A percentile compares a stretch with the other conserved stretches of the same genome.
Conservation (phyloP, 2,329 filamentous ascomycete species). For the Cladosporium sp. region DNA sequence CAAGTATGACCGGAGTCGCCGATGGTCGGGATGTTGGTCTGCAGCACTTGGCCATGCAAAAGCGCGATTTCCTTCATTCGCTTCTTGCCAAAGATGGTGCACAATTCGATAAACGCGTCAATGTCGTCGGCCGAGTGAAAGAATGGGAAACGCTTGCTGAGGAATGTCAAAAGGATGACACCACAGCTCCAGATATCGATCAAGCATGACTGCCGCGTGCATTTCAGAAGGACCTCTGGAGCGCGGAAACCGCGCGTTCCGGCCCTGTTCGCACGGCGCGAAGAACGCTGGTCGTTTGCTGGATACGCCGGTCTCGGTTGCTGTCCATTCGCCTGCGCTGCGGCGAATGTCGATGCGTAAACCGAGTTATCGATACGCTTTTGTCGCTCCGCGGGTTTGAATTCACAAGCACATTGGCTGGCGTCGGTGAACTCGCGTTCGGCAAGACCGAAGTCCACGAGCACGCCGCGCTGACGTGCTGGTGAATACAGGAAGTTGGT, state of each 20-base stretch:
- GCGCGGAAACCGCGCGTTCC: slow-evolving; percentile 94
- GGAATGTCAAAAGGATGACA: slow-evolving; percentile 91
- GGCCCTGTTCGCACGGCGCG: slow-evolving; percentile 84
- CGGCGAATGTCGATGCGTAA: slow-evolving; percentile 50
- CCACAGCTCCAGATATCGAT: slow-evolving; percentile 97
- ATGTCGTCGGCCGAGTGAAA: slow-evolving; percentile 99
- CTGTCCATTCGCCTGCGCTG: slow-evolving; percentile 19
- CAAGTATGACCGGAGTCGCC: slow-evolving; percentile 77
- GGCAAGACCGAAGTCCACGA: slow-evolving; percentile 98
- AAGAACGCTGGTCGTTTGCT: slow-evolving; percentile 81
- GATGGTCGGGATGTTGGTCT: slow-evolving; percentile 88
- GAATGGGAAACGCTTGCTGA: slow-evolving; percentile 90
- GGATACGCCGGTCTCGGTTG: slow-evolving; percentile 61
- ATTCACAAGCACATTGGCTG: slow-evolving; percentile 76
- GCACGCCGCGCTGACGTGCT: slow-evolving; percentile 69
- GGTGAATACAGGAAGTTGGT: slow-evolving; percentile 96
- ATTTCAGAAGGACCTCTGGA: slow-evolving; percentile 94
- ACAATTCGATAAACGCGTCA: slow-evolving; percentile 94
- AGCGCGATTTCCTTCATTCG: slow-evolving; percentile 78
- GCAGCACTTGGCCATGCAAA: slow-evolving; percentile 84
- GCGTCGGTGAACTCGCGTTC: slow-evolving; percentile 66
- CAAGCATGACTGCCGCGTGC: slow-evolving; percentile 82
- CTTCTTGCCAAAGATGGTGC: slow-evolving; percentile 81
- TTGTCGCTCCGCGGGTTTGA: slow-evolving; percentile 57
- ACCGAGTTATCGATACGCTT: slow-evolving; percentile 48